Evolutionary conservation across 2,329 filamentous ascomycete genomes (phyloP).

Genomic region (Elsinoe perseae): DNA sequence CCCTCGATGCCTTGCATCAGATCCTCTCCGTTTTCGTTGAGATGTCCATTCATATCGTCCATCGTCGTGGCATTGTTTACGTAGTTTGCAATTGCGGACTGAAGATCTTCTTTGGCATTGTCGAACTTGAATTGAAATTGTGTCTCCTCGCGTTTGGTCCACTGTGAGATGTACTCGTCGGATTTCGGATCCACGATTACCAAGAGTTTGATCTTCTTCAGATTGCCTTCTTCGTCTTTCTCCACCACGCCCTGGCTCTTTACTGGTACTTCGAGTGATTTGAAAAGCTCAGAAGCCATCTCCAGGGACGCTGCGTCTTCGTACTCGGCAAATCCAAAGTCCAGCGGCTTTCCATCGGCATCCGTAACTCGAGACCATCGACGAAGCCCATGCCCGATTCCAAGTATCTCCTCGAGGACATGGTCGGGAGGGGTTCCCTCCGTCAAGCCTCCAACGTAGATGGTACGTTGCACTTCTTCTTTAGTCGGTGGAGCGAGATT

Average conservation of each 20-base stretch:
- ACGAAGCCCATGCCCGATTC: conserved; percentile 67
- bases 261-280: conserved; percentile 71
- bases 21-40: conserved; percentile 46
- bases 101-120: conserved; percentile 57
- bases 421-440: conserved; percentile 69
- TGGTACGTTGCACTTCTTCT: conserved; percentile 85
- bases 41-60: conserved; percentile 30
- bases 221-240: conserved; percentile 37
- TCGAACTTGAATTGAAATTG: conserved; percentile 61
- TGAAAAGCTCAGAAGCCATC: conserved; percentile 75
- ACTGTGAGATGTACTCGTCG: conserved; percentile 76
- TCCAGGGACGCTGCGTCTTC: conserved; percentile 84
- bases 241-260: conserved; percentile 56
- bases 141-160: conserved; percentile 55
- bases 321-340: conserved; percentile 93
- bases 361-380: conserved; percentile 77
- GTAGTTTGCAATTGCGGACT: conserved; percentile 9
- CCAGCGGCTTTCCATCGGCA: conserved; percentile 71
- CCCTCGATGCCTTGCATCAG: conserved; percentile 53
- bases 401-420: conserved; percentile 68
- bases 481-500: conserved; percentile 71
- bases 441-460: conserved; percentile 82
- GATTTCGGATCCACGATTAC: conserved; percentile 67
- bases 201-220: conserved; percentile 27
- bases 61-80: conserved; percentile 16